Base-by-base conservation (phyloP, 208 protist genomes). In the Eutreptiella sp. region DNA sequence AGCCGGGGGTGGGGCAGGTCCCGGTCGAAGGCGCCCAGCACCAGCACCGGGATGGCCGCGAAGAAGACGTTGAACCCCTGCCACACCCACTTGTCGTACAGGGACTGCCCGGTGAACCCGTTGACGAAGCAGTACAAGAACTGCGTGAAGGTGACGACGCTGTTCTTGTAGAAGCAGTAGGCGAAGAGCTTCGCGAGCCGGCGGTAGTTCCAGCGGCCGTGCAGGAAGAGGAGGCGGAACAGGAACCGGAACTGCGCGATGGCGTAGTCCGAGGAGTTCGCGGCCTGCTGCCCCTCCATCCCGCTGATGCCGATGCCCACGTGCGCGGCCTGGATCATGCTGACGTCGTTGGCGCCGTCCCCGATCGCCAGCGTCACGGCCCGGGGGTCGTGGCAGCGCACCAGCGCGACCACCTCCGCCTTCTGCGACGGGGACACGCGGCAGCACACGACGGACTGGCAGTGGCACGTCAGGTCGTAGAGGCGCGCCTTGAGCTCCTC, bases 91-190 rank as follows among this genome's bases (percentile, higher is more conserved):
- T 36, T 21, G 16, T 73, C 54, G 58, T 68, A 75, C 55, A 71
- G 14, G 26, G 35, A 52, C 70, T 73, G 63, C 32, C 77, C 81
- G 2, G 77, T 79, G 52, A 72, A 88, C 3, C 65, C 67, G 33
- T 59, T 71, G 42, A 52, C 75, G 9, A 73, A 71, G 46, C 21
- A 38, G 45, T 74, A 88, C 46, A 32, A 85, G 43, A 88, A 85
- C 32, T 73, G 62, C 7, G 62, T 59, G 24, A 85, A 38, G 19
- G 57, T 46, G 38, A 92, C 48, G 4, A 65, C 47, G 33, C 84
- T 62, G 61, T 90, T 93, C 66, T 90, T 90, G 66, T 91, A 94
- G 55, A 94, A 89, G 36, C 70, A 84, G 57, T 93, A 94, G 4
- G 76, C 53, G 26, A 86, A 64, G 0, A 91, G 2, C 19, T 52